Base-by-base conservation (phyloP, 148 eudicot genomes). In the Silene latifolia region DNA sequence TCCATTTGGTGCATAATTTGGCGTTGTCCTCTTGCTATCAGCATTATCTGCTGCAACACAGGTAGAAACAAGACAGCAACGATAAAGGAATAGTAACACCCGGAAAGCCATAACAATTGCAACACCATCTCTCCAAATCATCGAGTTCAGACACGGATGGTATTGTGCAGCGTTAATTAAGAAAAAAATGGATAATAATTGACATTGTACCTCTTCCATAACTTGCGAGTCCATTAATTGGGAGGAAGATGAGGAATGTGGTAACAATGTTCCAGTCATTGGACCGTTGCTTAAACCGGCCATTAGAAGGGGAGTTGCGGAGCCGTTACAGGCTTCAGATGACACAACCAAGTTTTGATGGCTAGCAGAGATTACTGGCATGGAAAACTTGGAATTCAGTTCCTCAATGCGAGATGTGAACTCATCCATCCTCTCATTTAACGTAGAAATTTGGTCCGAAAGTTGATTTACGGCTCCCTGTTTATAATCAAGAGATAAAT, bases 351-450 rank as follows among this genome's bases (percentile, higher is more conserved):
- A 77, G 86, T 91, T 94, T 72, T 87, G 97, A 72, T 86, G 98
- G 84, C 97, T 88, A 54, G 84, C 76, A 61, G 87, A 89, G 57
- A 79, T 78, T 80, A 77, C 80, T 56, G 67, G 83, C 57, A 18
- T 29, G 5, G 87, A 76, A 59, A 92, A 42, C 81, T 86, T 92
- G 35, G 93, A 83, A 80, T 81, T 95, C 62, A 95, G 82, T 74
- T 92, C 96, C 80, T 95, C 96, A 32, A 95, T 86, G 58, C 86
- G 85, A 63, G 98, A 95, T 62, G 92, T 92, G 69, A 95, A 89
- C 76, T 92, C 96, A 47, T 95, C 93, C 90, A 92, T 92, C 78
- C 97, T 88, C 81, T 90, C 98, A 74, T 87, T 95, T 72, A 95
- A 84, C 11, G 98, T 89, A 35, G 89, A 87, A 69, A 95, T 92